These are phyloP conservation scores for Quercus mongolica DNA, from an alignment of 306 rosid species.

Conservation along the genomic window DNA sequence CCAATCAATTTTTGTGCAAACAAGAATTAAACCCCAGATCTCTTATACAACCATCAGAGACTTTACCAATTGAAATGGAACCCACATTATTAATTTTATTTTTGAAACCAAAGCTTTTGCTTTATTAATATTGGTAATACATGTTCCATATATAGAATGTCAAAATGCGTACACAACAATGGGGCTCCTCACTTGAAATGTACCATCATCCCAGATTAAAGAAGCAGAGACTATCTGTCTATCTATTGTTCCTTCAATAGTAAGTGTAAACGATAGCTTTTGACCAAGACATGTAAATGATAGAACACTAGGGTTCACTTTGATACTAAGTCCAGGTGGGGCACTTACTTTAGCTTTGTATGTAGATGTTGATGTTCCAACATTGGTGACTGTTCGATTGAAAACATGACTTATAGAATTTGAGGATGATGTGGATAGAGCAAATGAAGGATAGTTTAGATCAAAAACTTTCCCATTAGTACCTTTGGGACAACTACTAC, in stretches of 20 bases:
- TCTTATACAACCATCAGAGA: too few relatives aligned
- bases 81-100: too few relatives aligned
- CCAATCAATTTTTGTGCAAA: too few relatives aligned
- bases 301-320: conserved; percentile 36
- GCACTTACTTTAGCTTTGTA: conserved; percentile 31
- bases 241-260: conserved; percentile 19
- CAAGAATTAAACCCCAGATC: too few relatives aligned
- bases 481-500: conserved; percentile 1
- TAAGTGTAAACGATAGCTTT: conserved; percentile 22
- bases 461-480: conserved; percentile 13
- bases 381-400: conserved; percentile 37
- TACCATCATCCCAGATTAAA: conserved; percentile 50
- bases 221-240: conserved; percentile 26
- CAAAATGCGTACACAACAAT: conserved; percentile 2
- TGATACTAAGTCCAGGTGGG: conserved; percentile 25
- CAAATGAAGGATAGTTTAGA: conserved; percentile 51
- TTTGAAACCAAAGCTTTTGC: too few relatives aligned
- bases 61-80: too few relatives aligned
- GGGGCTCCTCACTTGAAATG: conserved; percentile 45
- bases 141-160: too few relatives aligned
- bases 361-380: conserved; percentile 32
- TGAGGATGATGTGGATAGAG: conserved; percentile 8
- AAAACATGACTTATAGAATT: conserved; percentile 20
- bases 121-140: too few relatives aligned
- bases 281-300: conserved; percentile 34